Base-by-base conservation (phyloP, 345 rosid genomes). In the Eucalyptus regnans region DNA sequence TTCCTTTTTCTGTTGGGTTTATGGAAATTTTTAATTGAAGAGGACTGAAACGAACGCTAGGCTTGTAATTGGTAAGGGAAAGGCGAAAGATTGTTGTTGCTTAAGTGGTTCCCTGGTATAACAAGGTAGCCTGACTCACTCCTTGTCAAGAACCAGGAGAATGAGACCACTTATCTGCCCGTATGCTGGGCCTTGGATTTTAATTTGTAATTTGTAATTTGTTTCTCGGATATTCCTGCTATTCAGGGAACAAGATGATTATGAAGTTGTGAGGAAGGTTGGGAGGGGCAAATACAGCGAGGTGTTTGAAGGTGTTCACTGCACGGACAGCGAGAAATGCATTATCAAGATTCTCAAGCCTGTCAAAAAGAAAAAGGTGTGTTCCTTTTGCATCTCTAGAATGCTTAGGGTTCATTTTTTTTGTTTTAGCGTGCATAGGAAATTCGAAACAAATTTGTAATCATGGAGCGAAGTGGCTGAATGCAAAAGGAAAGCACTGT, bases 231-330 rank as follows among this genome's bases (percentile, higher is more conserved):
- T 86, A 90, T 88, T 33, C 81, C 43, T 71, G 46, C 46, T 71
- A 31, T 56, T 87, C 92, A 97, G 99, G 93, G 98, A 96, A 89
- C 98, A 97, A 90, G 99, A 97, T 91, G 96, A 96, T 91, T 97
- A 97, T 88, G 98, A 96, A 94, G 99, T 97, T 91, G 98, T 96
- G 89, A 95, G 96, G 94, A 97, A 96, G 93, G 99, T 96, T 27
- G 99, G 99, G 89, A 94, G 98, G 86, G 99, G 99, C 76, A 97
- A 97, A 90, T 97, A 97, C 90, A 96, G 99, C 90, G 99, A 97
- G 92, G 99, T 96, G 31, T 97, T 98, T 71, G 99, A 98, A 90
- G 98, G 99, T 5, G 92, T 98, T 43, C 98, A 97, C 89, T 94
- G 96, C 88, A 95, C 96, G 1, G 94, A 97, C 91, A 93, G 91